Conservation (phyloP, 345 rosid species). For the Eucalyptus pumila region DNA sequence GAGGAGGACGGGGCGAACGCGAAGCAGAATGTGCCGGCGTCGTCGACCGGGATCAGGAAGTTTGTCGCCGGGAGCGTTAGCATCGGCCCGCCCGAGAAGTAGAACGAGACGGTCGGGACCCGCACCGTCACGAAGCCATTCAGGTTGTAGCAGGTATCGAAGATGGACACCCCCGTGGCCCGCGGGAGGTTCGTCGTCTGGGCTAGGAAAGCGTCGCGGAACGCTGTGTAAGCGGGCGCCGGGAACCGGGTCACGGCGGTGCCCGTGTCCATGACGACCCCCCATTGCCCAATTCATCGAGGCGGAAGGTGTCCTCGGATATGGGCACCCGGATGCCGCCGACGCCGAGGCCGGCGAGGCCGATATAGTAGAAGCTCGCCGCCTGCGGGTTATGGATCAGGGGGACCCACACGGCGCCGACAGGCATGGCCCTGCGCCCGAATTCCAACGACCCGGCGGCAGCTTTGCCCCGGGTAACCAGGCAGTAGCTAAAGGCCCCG, state of each 20-base stretch:
- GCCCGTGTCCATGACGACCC: slow-evolving; percentile 98
- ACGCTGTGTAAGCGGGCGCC: slow-evolving; percentile 44
- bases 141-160: slow-evolving; percentile 81
- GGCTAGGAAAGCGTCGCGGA: slow-evolving; percentile 50
- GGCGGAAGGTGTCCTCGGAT: slow-evolving; percentile 37
- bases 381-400: slow-evolving; percentile 62
- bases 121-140: slow-evolving; percentile 67
- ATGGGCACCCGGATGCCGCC: slow-evolving; percentile 54
- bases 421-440: slow-evolving; percentile 73
- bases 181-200: slow-evolving; percentile 76
- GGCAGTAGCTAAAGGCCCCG: slow-evolving; percentile 83
- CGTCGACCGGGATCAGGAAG: slow-evolving; percentile 89
- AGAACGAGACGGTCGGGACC: slow-evolving; percentile 87
- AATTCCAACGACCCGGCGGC: slow-evolving; percentile 70
- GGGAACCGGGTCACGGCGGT: slow-evolving; percentile 94
- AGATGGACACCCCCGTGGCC: slow-evolving; percentile 66
- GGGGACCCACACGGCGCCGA: slow-evolving; percentile 92
- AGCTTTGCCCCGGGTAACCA: slow-evolving; percentile 59
- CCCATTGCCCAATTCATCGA: slow-evolving; percentile 60
- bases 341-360: slow-evolving; percentile 74
- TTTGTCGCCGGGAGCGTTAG: slow-evolving; percentile 81
- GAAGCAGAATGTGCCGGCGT: slow-evolving; percentile 76
- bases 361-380: slow-evolving; percentile 73
- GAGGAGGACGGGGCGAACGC: slow-evolving; percentile 75
- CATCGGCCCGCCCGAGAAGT: slow-evolving; percentile 70